Percentiles rank a stretch among this genome's conserved stretches.
Evolutionary conservation across 768 basidiomycete genomes (phyloP).

Genomic region (Tricholoma sp.): DNA sequence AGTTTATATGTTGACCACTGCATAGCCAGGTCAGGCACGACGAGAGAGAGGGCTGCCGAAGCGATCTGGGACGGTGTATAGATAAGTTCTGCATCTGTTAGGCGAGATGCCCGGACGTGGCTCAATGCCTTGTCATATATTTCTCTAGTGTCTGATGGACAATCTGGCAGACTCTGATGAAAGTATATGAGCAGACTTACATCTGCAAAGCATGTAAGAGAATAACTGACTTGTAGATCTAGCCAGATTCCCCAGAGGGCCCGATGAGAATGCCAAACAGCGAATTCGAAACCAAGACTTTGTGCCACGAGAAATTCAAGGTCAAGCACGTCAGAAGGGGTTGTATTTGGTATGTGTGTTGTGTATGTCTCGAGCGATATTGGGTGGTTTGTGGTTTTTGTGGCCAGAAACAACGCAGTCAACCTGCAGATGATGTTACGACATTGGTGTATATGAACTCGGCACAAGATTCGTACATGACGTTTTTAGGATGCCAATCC

Average conservation of each 20-base stretch:
- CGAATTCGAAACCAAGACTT: constrained; percentile 90
- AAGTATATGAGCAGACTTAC: background rate
- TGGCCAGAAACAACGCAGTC: constrained; percentile 90
- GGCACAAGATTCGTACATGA: constrained; percentile 65
- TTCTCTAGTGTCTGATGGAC: constrained; percentile 41
- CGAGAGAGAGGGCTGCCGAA: constrained; percentile 68
- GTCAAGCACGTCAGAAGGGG: constrained; percentile 80
- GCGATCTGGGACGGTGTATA: constrained; percentile 95
- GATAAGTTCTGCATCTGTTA: constrained; percentile 88
- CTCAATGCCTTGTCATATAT: constrained; percentile 63
- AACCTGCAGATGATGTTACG: constrained; percentile 51
- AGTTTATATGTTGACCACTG: constrained; percentile 53
- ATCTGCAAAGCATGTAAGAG: background rate
- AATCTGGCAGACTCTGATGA: constrained; percentile 52
- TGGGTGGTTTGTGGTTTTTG: constrained; percentile 95
- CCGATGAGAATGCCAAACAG: constrained; percentile 86
- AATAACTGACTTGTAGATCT: constrained; percentile 67
- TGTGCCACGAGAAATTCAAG: constrained; percentile 96
- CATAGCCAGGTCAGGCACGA: constrained; percentile 51
- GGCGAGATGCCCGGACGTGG: constrained; percentile 71
- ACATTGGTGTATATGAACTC: background rate
- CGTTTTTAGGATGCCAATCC: constrained; percentile 99
- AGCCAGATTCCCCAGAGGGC: constrained; percentile 87
- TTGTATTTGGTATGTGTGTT: constrained; percentile 74
- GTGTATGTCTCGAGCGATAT: constrained; percentile 86